These are phyloP conservation scores for Amaranthus tricolor DNA, from an alignment of 179 eudicot species.

Conservation along the genomic window DNA sequence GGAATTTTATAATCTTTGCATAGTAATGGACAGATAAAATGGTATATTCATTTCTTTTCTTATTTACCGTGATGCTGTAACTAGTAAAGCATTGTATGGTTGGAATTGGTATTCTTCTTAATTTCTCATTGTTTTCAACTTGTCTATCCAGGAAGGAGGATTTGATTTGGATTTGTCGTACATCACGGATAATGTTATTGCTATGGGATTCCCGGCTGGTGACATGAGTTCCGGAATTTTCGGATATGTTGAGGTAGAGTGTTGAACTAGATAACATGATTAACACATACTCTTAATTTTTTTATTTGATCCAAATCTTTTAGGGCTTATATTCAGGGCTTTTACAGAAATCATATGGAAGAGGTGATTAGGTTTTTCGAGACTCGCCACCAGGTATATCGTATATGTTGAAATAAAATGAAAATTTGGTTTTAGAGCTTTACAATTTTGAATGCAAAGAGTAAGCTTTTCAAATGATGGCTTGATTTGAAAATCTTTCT, in stretches of 20 bases:
- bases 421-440: not conserved
- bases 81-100: not conserved
- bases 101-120: not conserved
- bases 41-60: not conserved
- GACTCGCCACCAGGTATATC: constrained; percentile 86
- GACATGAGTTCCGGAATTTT: constrained; percentile 92
- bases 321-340: constrained; percentile 58
- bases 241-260: constrained; percentile 87
- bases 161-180: constrained; percentile 96
- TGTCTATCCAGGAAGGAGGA: constrained; percentile 68
- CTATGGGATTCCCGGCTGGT: constrained; percentile 99
- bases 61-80: not conserved
- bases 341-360: constrained; percentile 94
- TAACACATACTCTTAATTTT: constrained; percentile 1
- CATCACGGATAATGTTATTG: constrained; percentile 86
- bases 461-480: not conserved
- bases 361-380: constrained; percentile 95
- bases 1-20: no score
- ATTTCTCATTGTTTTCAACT: not conserved
- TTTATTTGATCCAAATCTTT: constrained; percentile 12
- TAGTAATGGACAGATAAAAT: no score
- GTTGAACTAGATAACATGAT: constrained; percentile 5
- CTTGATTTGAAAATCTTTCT: constrained; percentile 1
- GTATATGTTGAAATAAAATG: constrained; percentile 32
- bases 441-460: not conserved